phyloP scores from a whole-genome alignment of 164 flowering plant species.

The Nelumbo lutea region DNA sequence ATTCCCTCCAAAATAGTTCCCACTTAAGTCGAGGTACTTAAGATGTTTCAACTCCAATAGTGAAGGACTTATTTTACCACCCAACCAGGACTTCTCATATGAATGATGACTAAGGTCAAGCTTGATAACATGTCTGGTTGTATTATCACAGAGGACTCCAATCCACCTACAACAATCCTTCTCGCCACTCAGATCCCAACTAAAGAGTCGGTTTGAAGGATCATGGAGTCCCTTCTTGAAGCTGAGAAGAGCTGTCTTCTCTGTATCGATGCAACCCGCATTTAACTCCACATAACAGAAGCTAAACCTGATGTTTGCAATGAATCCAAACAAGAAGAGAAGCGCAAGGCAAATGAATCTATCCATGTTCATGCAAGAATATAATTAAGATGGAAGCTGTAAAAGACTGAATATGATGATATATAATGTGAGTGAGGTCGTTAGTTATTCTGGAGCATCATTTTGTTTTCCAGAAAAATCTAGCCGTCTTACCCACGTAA shows the following conservation, averaged over 20 bases:
- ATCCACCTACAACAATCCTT: background rate
- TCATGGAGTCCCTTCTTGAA: background rate
- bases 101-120: background rate
- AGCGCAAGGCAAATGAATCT: background rate
- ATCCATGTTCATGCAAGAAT: background rate
- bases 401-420: too few relatives aligned
- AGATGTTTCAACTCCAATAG: background rate
- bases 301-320: background rate
- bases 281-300: background rate
- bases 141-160: background rate
- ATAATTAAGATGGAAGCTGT: too few relatives aligned
- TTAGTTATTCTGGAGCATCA: too few relatives aligned
- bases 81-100: background rate
- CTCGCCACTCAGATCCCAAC: background rate
- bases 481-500: too few relatives aligned
- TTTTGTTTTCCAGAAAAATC: too few relatives aligned
- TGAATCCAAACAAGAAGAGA: background rate
- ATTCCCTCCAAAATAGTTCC: background rate
- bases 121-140: background rate
- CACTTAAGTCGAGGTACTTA: background rate
- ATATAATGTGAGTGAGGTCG: too few relatives aligned
- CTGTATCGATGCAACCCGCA: background rate
- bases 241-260: background rate
- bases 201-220: background rate
- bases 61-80: background rate